A percentile compares a stretch with the other conserved stretches of the same genome.
phyloP scores from a whole-genome alignment of 1,284 basidiomycete genomes.

The Mycena citricolor region DNA sequence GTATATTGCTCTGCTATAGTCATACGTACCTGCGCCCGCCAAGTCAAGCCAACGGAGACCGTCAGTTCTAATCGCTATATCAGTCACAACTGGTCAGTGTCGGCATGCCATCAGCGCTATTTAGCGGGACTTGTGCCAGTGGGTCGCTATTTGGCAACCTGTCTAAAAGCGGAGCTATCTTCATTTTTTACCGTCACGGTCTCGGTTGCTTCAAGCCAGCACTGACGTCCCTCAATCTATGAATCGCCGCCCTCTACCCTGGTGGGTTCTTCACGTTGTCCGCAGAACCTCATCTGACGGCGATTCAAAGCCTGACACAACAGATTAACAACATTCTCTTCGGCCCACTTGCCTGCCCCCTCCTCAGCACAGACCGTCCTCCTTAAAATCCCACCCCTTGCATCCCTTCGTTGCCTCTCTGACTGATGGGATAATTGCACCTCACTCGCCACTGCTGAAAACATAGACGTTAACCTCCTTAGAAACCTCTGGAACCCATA shows the following conservation, averaged over 20 bases:
- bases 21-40: no score
- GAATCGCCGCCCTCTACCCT: background rate
- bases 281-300: constrained; percentile 4
- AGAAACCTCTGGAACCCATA: background rate
- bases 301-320: constrained; percentile 40
- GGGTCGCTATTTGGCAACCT: no score
- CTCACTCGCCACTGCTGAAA: constrained; percentile 24
- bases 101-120: no score
- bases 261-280: background rate
- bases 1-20: no score
- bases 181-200: no score
- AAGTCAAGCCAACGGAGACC: no score
- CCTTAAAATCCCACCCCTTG: constrained; percentile 51
- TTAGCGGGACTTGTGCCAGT: no score
- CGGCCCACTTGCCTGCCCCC: constrained; percentile 57
- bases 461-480: constrained; percentile 22
- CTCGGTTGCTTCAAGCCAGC: no score
- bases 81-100: no score
- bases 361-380: constrained; percentile 71
- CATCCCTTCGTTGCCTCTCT: constrained; percentile 24
- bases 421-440: constrained; percentile 67
- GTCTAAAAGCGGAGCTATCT: no score
- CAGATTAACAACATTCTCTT: constrained; percentile 61
- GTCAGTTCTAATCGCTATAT: no score
- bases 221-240: constrained; percentile 3